phyloP scores from a whole-genome alignment of 495 filamentous ascomycete species.

The Talaromyces liani region DNA sequence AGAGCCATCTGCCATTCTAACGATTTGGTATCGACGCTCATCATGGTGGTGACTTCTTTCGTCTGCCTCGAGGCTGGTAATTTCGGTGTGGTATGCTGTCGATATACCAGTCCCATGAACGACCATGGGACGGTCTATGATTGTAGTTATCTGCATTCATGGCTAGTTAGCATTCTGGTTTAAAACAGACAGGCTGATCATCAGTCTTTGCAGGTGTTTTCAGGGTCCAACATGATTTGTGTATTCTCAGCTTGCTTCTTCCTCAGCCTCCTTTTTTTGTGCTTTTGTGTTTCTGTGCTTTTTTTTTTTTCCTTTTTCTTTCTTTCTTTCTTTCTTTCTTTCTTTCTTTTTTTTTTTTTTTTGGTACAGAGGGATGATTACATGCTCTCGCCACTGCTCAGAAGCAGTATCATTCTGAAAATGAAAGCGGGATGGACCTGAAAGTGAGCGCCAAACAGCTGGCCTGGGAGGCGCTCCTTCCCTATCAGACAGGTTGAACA shows the following conservation, averaged over 20 bases:
- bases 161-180: background rate
- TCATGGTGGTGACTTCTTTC: background rate
- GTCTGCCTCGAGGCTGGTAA: background rate
- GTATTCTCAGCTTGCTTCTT: background rate
- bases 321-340: background rate
- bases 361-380: background rate
- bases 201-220: background rate
- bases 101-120: background rate
- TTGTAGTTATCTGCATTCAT: background rate
- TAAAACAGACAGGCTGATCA: background rate
- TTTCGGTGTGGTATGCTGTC: background rate
- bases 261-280: background rate
- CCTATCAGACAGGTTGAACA: background rate
- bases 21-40: background rate
- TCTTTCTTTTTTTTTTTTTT: background rate
- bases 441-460: background rate
- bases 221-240: background rate
- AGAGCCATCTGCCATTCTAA: background rate
- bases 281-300: background rate
- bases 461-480: background rate
- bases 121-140: background rate
- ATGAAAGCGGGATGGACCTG: background rate
- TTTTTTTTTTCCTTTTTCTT: background rate
- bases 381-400: background rate
- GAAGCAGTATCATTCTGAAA: background rate